Conservation (phyloP, 169 alveolate genomes). For the Sarcocystis neurona region DNA sequence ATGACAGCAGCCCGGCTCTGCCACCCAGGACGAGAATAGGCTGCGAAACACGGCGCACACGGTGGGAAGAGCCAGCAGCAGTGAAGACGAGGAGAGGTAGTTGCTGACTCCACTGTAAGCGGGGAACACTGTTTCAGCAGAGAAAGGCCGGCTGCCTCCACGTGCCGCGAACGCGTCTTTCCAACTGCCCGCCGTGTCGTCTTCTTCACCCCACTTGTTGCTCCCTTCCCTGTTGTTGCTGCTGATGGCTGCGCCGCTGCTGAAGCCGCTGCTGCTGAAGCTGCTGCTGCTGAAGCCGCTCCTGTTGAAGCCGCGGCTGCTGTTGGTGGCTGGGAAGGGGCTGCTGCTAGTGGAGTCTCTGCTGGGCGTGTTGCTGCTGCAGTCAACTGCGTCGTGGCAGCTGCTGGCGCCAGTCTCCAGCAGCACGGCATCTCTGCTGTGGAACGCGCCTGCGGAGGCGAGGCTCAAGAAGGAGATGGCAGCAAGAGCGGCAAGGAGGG, state of each 20-base stretch:
- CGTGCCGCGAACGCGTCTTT: too few species aligned
- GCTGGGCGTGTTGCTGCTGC: slow-evolving; percentile 52
- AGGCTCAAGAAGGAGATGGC: slow-evolving; percentile 38
- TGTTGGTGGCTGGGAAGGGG: slow-evolving; percentile 13
- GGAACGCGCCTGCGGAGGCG: not conserved
- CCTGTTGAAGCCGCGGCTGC: slow-evolving; percentile 11
- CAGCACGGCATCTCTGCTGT: not conserved
- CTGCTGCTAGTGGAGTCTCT: slow-evolving; percentile 33
- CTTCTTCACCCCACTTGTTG: not conserved
- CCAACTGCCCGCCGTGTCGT: slow-evolving; percentile 15
- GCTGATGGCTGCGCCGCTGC: not conserved
- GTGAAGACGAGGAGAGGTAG: not conserved
- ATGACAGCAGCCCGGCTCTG: slow-evolving; percentile 34
- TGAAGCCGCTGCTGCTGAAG: not conserved
- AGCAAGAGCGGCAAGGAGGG: slow-evolving; percentile 56
- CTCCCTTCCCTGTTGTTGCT: slow-evolving; percentile 19
- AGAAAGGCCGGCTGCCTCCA: too few species aligned
- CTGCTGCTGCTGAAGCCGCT: slow-evolving; percentile 45
- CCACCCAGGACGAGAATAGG: not conserved
- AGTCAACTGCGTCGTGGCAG: slow-evolving; percentile 40
- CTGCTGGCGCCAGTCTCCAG: not conserved
- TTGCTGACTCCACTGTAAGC: slow-evolving; percentile 28
- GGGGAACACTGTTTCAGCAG: too few species aligned
- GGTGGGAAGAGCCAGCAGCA: slow-evolving; percentile 35
- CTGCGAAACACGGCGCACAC: too few species aligned